These are phyloP conservation scores for Mycena floridula DNA, from an alignment of 768 basidiomycete species.

Conservation along the genomic window DNA sequence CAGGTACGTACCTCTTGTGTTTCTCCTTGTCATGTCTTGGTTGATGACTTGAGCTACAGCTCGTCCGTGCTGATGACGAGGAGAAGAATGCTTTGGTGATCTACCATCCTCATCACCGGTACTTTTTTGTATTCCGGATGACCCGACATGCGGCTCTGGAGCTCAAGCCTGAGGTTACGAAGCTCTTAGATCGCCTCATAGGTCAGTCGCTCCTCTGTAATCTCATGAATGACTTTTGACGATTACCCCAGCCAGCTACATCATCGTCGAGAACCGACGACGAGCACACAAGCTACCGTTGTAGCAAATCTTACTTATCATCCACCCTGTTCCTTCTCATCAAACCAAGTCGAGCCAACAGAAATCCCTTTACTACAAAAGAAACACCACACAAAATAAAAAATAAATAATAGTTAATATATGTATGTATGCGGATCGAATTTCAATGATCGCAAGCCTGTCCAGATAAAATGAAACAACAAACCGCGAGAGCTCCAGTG, in stretches of 20 bases:
- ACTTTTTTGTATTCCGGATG: conserved; percentile 46
- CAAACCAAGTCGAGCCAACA: too few relatives aligned
- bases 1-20: too few relatives aligned
- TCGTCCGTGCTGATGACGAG: conserved; percentile 36
- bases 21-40: neutral
- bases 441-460: too few relatives aligned
- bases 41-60: conserved; percentile 20
- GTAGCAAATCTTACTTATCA: too few relatives aligned
- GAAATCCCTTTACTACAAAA: too few relatives aligned
- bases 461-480: too few relatives aligned
- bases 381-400: too few relatives aligned
- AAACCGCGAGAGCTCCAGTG: conserved; percentile 46
- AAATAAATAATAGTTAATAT: too few relatives aligned
- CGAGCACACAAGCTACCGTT: conserved; percentile 1
- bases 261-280: conserved; percentile 11
- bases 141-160: conserved; percentile 39
- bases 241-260: conserved; percentile 8
- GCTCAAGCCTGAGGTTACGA: conserved; percentile 34
- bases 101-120: conserved; percentile 39
- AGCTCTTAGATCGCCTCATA: conserved; percentile 34
- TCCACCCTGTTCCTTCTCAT: too few relatives aligned
- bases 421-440: too few relatives aligned
- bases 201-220: conserved; percentile 21
- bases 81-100: conserved; percentile 33
- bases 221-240: neutral